Base-by-base conservation (phyloP, 108 stramenopile species). In the Cyclotella baltica region DNA sequence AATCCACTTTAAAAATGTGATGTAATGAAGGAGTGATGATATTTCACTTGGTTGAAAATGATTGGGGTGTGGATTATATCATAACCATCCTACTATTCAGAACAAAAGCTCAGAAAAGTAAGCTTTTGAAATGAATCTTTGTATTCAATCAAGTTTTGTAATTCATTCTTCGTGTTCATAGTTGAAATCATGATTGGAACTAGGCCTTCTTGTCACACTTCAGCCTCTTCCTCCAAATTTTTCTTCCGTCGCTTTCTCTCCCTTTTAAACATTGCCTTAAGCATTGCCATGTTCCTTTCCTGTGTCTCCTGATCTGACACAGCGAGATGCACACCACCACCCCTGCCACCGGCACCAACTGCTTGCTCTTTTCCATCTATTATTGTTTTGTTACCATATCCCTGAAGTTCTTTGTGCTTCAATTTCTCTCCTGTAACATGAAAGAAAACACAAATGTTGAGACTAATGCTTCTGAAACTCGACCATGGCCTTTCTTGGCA, bases 301-400 rank as follows among this genome's bases (percentile, higher is more conserved):
- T 92, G 87, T 16, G 85, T 88, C 11, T 61, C 57, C 28, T 83
- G 33, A 77, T 89, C 88, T 48, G 86, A 88, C 27, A 79, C 70
- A 0, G 86, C 91, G 34, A 95, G 67, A 68, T 90, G 84, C 4
- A 95, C 94, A 27, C 94, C 94, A 16, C 85, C 87, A 31, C 77
- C 84, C 62, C 79, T 81, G 13, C 91, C 93, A 48, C 91, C 91
- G 0, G 93, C 88, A 37, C 93, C 91, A 5, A 95, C 48, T 23
- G 58, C 61, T 68, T 88, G 65, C 23, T 66, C 70, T 63, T 69
- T 75, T 2, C 83, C 78, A n/a, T 80, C 40, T 19, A 89, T 57
- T 2, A 85, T 50, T 18, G 69, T 62, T 38, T 81, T 83, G 31
- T 90, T 86, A 15, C 90, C 89, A 48, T 84, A 33, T 25, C 88